Percentiles rank a stretch among this genome's conserved stretches.
phyloP scores from a whole-genome alignment of 1,139 yeast genomes.

The Zygotorulaspora mrakii region DNA sequence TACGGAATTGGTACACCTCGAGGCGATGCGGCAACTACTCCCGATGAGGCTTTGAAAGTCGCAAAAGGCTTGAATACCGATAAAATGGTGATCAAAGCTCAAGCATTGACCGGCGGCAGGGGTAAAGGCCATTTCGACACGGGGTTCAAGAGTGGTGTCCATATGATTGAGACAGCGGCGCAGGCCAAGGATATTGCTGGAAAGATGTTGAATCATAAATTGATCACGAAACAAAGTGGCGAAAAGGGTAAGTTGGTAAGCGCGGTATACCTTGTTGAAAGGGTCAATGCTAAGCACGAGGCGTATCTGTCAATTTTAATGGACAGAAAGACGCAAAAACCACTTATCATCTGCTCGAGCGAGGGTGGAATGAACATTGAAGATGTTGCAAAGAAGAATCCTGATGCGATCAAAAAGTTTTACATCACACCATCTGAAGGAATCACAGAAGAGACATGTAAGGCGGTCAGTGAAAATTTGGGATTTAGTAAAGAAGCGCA shows the following conservation, averaged over 20 bases:
- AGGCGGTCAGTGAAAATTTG: constrained; percentile 69
- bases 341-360: constrained; percentile 91
- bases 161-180: constrained; percentile 77
- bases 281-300: constrained; percentile 90
- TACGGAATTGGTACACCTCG: constrained; percentile 90
- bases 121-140: constrained; percentile 98
- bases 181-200: constrained; percentile 84
- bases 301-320: constrained; percentile 91
- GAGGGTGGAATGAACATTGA: constrained; percentile 99
- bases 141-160: constrained; percentile 96
- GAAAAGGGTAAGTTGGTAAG: constrained; percentile 96
- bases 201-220: constrained; percentile 87
- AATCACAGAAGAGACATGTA: constrained; percentile 74
- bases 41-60: constrained; percentile 79
- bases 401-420: constrained; percentile 89
- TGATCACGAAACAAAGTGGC: constrained; percentile 97
- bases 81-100: constrained; percentile 94
- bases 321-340: constrained; percentile 89
- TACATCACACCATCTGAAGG: constrained; percentile 72
- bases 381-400: constrained; percentile 92
- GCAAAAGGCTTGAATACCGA: constrained; percentile 66
- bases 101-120: constrained; percentile 98
- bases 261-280: constrained; percentile 93
- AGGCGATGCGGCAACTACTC: constrained; percentile 87
- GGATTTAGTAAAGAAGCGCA: constrained; percentile 79